Percentiles rank a stretch among this genome's conserved stretches.
Conservation (phyloP, 129 eudicot genomes). For the Cynara cardunculus region DNA sequence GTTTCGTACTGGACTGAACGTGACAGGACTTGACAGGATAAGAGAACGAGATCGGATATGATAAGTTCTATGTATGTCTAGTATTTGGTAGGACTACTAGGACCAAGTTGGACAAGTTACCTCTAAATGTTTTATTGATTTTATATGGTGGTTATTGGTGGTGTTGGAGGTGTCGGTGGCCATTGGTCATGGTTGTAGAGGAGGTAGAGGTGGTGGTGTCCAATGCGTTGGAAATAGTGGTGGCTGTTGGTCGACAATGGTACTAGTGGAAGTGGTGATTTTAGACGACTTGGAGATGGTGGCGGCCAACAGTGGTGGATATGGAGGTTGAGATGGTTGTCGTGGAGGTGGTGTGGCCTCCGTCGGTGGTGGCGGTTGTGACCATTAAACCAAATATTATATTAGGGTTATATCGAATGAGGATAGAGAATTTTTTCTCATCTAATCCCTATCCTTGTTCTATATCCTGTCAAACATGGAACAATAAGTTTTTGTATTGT, state of each 20-base stretch:
- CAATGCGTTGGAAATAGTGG: neutral
- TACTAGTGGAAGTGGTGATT: neutral
- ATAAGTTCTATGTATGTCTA: no score
- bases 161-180: neutral
- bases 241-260: neutral
- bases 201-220: neutral
- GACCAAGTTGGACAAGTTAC: neutral
- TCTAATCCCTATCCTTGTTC: neutral
- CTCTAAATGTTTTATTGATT: neutral
- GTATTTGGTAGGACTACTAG: neutral
- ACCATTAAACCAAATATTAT: neutral
- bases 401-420: neutral
- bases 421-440: neutral
- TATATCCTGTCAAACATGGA: neutral
- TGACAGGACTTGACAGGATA: neutral
- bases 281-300: no score
- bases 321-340: no score
- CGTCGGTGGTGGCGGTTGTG: neutral
- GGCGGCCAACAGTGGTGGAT: no score
- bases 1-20: no score
- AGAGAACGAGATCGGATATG: no score
- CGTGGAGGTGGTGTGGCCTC: no score
- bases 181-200: neutral
- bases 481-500: neutral
- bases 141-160: neutral